Base-by-base conservation (phyloP, 140 eudicot genomes). In the Senecio squalidus region DNA sequence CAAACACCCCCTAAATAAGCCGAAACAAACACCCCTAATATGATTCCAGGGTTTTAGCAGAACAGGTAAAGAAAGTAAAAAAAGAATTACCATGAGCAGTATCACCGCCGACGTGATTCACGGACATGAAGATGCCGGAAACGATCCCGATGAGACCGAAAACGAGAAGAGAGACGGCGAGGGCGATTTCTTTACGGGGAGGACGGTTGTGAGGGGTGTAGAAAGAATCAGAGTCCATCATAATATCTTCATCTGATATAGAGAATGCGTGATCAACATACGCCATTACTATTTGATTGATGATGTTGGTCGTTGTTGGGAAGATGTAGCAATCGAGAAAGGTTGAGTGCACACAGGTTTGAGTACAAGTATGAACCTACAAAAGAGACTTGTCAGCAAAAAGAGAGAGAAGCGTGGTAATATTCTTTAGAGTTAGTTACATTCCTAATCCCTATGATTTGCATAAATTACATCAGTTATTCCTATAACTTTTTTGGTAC, bases 261-360 rank as follows among this genome's bases (percentile, higher is more conserved):
- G 98, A 91, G 41, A 86, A 91, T 0, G 98, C 95, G 62, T 91
- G 98, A 33, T 91, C 98, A 50, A 91, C 98, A 48, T 91, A 91
- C 54, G 98, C 98, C 98, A 91, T 89, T 11, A 11, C 4, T 36
- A 15, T 2, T 11, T 11, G 16, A 11, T 11, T 10, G 43, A 36
- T 36, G 41, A 36, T 13, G 41, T 36, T 4, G 43, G 10, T 36
- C n/a, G 43, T 36, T 36, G 43, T 36, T 36, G 43, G 10, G 16
- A 36, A 36, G 43, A 36, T 36, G 43, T 10, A 36, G 14, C 43
- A 36, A 0, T n/a, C 43, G 14, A 36, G 10, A 15, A 15, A 9
- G 43, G 43, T 36, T 36, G 41, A n/a, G 13, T 2, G 41, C 3
- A 8, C n/a, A 15, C 14, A 9, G 14, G 43, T 36, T 13, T 0